phyloP scores from a whole-genome alignment of 2,329 filamentous ascomycete species.

The Fusarium citri region DNA sequence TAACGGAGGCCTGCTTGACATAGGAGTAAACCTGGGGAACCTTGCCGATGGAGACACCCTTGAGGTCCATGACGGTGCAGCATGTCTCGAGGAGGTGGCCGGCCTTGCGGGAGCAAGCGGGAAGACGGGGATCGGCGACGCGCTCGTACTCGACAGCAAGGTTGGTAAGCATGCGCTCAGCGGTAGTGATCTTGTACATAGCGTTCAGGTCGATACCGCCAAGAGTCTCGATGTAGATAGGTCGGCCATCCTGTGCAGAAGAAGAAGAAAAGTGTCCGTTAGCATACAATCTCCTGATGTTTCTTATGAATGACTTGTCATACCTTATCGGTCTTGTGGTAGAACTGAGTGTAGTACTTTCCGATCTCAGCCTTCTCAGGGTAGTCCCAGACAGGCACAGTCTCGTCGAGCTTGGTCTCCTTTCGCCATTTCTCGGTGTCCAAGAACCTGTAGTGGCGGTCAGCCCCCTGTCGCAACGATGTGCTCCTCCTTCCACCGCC shows the following conservation, averaged over 20 bases:
- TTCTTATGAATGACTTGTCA: constrained; percentile 10
- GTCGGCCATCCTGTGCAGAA: constrained; percentile 82
- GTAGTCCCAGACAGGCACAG: constrained; percentile 86
- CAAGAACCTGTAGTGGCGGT: constrained; percentile 75
- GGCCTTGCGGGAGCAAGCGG: constrained; percentile 92
- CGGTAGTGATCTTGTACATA: constrained; percentile 93
- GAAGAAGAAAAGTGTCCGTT: constrained; percentile 34
- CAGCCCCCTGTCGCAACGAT: constrained; percentile 38
- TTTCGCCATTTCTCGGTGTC: constrained; percentile 92
- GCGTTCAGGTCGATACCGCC: constrained; percentile 90
- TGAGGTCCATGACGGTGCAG: constrained; percentile 98
- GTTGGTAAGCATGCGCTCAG: constrained; percentile 95
- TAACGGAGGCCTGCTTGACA: constrained; percentile 83
- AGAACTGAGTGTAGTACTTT: constrained; percentile 97
- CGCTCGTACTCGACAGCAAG: constrained; percentile 98
- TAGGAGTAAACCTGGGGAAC: constrained; percentile 88
- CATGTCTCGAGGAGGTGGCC: constrained; percentile 94
- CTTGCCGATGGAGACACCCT: constrained; percentile 88
- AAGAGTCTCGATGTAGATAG: constrained; percentile 96
- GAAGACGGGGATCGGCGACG: constrained; percentile 89
- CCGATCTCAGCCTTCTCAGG: constrained; percentile 85
- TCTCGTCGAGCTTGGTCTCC: constrained; percentile 84
- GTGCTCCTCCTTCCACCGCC: constrained; percentile 35
- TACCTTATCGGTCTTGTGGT: constrained; percentile 95
- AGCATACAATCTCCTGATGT: constrained; percentile 21